Conservation (phyloP, 129 eudicot species). For the Daucus carota region DNA sequence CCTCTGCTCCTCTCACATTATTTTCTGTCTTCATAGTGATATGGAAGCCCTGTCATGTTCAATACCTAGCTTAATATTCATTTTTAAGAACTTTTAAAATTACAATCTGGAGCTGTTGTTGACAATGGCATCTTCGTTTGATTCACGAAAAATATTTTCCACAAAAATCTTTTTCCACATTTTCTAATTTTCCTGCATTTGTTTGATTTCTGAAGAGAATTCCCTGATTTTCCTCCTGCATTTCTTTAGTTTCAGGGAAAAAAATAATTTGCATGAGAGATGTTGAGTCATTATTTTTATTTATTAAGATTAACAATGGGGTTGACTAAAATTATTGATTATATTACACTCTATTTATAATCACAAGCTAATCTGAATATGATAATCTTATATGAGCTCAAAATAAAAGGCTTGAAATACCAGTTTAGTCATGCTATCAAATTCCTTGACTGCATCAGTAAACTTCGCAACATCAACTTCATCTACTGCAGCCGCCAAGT, state of each 20-base stretch:
- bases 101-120: neutral
- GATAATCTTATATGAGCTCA: neutral
- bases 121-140: neutral
- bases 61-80: neutral
- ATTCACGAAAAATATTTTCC: no score
- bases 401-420: slow-evolving; percentile 18
- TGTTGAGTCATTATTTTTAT: no score
- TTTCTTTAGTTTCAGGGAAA: no score
- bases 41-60: neutral
- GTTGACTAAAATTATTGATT: no score
- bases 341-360: neutral
- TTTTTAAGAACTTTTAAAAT: neutral
- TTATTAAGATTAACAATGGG: no score
- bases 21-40: neutral
- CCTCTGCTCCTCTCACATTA: neutral
- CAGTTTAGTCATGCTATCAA: slow-evolving; percentile 57
- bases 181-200: no score
- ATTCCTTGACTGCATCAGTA: slow-evolving; percentile 61
- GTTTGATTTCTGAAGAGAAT: no score
- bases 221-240: no score
- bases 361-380: neutral
- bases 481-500: slow-evolving; percentile 51
- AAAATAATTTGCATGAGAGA: no score
- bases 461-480: slow-evolving; percentile 51
- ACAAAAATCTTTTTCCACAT: no score